These are phyloP conservation scores for Arthrobotrys iridis DNA, from an alignment of 2,329 filamentous ascomycete genomes.

Conservation along the genomic window DNA sequence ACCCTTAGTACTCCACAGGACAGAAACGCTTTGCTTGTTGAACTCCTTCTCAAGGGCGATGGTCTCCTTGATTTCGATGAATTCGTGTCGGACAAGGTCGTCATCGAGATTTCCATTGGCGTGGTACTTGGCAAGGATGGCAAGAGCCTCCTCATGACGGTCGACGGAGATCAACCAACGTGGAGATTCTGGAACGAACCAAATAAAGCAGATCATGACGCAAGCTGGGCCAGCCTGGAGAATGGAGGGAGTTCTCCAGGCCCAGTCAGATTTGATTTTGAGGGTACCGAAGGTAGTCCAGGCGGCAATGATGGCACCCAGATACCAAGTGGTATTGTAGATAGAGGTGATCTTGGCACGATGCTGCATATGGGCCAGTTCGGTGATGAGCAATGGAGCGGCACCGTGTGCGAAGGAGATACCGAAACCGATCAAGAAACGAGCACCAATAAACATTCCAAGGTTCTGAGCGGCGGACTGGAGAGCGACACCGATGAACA, in stretches of 20 bases:
- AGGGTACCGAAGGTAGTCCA: conserved; percentile 65
- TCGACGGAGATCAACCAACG: conserved; percentile 62
- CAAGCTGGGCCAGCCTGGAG: conserved; percentile 66
- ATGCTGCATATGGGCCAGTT: conserved; percentile 66
- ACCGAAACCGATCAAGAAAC: conserved; percentile 61
- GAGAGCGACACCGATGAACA: conserved; percentile 64
- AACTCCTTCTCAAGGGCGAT: conserved; percentile 64
- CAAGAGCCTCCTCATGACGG: conserved; percentile 60
- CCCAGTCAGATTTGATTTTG: conserved; percentile 62
- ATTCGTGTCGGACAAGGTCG: conserved; percentile 63
- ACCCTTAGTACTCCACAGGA: conserved; percentile 65
- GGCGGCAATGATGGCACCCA: conserved; percentile 64
- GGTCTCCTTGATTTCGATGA: conserved; percentile 64
- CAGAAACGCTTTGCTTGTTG: conserved; percentile 63
- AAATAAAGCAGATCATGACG: conserved; percentile 62
- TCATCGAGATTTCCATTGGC: conserved; percentile 61
- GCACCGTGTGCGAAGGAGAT: conserved; percentile 62
- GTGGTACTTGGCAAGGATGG: conserved; percentile 61
- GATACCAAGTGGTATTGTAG: conserved; percentile 64
- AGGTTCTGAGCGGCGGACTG: conserved; percentile 62
- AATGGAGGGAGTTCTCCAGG: conserved; percentile 67
- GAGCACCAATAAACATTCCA: conserved; percentile 64
- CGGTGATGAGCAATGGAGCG: conserved; percentile 62
- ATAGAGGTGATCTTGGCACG: conserved; percentile 65
- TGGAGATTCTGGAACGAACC: conserved; percentile 62